Conservation (phyloP, 1,139 yeast species). For the Saccharomycopsis phalli region DNA sequence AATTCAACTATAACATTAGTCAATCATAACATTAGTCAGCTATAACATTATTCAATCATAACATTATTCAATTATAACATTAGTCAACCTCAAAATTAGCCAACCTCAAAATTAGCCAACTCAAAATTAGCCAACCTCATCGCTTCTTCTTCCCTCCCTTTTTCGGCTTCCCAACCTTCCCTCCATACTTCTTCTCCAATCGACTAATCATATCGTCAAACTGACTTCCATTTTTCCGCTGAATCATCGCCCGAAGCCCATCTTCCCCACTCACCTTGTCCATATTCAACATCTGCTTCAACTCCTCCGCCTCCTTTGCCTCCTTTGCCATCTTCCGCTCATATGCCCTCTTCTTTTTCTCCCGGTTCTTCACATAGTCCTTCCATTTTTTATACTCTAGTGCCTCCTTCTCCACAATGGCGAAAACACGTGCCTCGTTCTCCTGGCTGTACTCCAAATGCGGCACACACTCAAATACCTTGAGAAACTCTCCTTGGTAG, state of each 20-base stretch:
- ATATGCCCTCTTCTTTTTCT: constrained; percentile 38
- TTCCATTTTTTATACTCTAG: constrained; percentile 38
- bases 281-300: constrained; percentile 41
- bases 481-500: constrained; percentile 61
- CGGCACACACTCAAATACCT: constrained; percentile 64
- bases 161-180: constrained; percentile 21
- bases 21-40: too few species aligned
- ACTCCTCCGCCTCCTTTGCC: constrained; percentile 59
- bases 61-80: too few species aligned
- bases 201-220: constrained; percentile 41
- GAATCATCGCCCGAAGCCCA: constrained; percentile 45
- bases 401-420: constrained; percentile 40
- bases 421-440: constrained; percentile 53
- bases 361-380: constrained; percentile 42
- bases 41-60: too few species aligned
- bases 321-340: constrained; percentile 44
- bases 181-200: constrained; percentile 46
- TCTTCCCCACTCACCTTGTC: constrained; percentile 33
- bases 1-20: too few species aligned
- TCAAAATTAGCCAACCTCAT: too few species aligned
- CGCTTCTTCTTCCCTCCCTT: constrained; percentile 27
- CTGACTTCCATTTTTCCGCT: constrained; percentile 32
- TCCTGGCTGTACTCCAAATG: constrained; percentile 60
- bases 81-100: too few species aligned
- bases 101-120: too few species aligned